Evolutionary conservation across 495 filamentous ascomycete species (phyloP).

Genomic region (Penicillium parvum): DNA sequence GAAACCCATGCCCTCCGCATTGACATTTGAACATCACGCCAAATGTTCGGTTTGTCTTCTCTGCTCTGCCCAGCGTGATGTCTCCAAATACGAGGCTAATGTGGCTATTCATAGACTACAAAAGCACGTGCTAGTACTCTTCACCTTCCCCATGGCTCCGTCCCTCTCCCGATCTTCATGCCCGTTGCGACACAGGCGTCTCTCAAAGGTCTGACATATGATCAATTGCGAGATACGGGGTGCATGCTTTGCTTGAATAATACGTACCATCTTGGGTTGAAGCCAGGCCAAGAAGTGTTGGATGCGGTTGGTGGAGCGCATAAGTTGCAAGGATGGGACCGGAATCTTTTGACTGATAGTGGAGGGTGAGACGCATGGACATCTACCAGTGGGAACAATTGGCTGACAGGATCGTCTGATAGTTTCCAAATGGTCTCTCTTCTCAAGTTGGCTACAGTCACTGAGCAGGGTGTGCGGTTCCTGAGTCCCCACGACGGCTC

Average conservation of each 20-base stretch:
- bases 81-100: neutral
- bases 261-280: constrained; percentile 93
- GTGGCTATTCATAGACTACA: constrained; percentile 61
- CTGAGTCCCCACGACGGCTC: constrained; percentile 89
- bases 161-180: constrained; percentile 93
- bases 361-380: constrained; percentile 67
- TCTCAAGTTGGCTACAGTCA: constrained; percentile 87
- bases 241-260: constrained; percentile 95
- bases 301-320: constrained; percentile 88
- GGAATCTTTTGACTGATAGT: constrained; percentile 95
- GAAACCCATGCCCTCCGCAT: constrained; percentile 62
- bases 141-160: constrained; percentile 84
- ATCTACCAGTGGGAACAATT: neutral
- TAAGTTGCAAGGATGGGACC: constrained; percentile 88
- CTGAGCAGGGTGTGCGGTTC: constrained; percentile 93
- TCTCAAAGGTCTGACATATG: constrained; percentile 88
- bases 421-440: constrained; percentile 99
- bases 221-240: constrained; percentile 81
- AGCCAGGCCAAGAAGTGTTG: constrained; percentile 84
- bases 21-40: constrained; percentile 76
- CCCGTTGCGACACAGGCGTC: constrained; percentile 97
- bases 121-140: constrained; percentile 91
- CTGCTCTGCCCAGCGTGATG: neutral
- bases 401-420: constrained; percentile 10
- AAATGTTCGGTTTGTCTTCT: constrained; percentile 67